Conservation (phyloP, 1,284 basidiomycete genomes). For the Trametes sp. region DNA sequence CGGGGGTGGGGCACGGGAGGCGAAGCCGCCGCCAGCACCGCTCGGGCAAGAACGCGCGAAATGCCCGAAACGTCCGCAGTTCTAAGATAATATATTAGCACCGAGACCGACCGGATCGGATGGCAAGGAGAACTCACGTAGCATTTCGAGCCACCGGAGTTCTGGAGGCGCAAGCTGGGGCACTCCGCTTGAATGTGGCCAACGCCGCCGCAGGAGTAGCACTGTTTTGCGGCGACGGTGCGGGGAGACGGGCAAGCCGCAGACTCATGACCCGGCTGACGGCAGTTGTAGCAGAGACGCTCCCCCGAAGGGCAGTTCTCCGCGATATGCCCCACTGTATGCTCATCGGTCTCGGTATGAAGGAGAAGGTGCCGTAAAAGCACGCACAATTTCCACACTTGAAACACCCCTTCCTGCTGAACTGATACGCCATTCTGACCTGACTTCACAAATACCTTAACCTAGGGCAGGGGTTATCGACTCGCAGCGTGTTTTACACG, state of each 20-base stretch:
- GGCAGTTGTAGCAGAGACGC: slow-evolving; percentile 92
- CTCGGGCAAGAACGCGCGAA: slow-evolving; percentile 79
- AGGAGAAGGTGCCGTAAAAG: slow-evolving; percentile 14
- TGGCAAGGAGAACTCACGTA: slow-evolving; percentile 61
- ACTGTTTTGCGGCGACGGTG: slow-evolving; percentile 78
- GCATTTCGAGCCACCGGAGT: slow-evolving; percentile 72
- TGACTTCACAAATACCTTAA: slow-evolving; percentile 39
- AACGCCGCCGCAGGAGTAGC: slow-evolving; percentile 81
- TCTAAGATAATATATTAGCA: slow-evolving; percentile 68
- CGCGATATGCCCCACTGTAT: slow-evolving; percentile 86
- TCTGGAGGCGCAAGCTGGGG: slow-evolving; percentile 78
- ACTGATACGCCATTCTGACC: slow-evolving; percentile 74
- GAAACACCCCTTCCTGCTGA: slow-evolving; percentile 85
- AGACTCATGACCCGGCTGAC: slow-evolving; percentile 90
- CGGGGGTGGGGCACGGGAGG: slow-evolving; percentile 72
- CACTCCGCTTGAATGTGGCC: slow-evolving; percentile 86
- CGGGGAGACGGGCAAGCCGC: slow-evolving; percentile 87
- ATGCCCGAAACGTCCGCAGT: slow-evolving; percentile 82
- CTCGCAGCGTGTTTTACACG: slow-evolving; percentile 1
- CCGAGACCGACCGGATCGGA: slow-evolving; percentile 49
- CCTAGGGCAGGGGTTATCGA: slow-evolving; percentile 24
- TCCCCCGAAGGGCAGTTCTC: slow-evolving; percentile 88
- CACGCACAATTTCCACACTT: slow-evolving; percentile 85
- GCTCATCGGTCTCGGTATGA: slow-evolving; percentile 17
- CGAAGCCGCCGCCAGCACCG: slow-evolving; percentile 56